A percentile compares a stretch with the other conserved stretches of the same genome.
Evolutionary conservation across 2,329 filamentous ascomycete species (phyloP).

Genomic region (Aspergillus fumigatiaffinis): DNA sequence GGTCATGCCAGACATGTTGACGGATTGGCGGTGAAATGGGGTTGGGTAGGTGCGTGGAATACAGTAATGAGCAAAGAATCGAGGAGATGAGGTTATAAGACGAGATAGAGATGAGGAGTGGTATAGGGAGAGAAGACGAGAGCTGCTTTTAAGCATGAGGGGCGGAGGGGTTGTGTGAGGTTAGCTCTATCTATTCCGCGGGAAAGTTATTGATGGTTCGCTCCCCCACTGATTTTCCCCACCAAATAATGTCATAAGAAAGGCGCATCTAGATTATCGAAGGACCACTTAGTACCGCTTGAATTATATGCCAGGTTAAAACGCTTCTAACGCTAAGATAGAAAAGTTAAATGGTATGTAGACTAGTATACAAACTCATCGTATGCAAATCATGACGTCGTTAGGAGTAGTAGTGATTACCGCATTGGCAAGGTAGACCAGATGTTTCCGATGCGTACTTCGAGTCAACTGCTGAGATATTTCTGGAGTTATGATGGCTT

Average conservation of each 20-base stretch:
- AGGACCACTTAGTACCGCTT: background rate
- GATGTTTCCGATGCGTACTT: background rate
- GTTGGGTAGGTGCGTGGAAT: conserved; percentile 5
- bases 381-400: background rate
- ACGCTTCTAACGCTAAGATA: background rate
- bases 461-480: background rate
- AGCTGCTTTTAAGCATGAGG: conserved; percentile 22
- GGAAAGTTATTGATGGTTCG: conserved; percentile 11
- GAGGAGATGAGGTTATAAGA: conserved; percentile 4
- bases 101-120: conserved; percentile 3
- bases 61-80: conserved; percentile 10
- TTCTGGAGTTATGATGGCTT: background rate
- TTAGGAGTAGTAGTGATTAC: background rate
- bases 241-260: background rate
- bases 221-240: background rate
- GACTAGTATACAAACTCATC: background rate
- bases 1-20: conserved; percentile 38
- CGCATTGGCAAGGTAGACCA: background rate
- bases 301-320: background rate
- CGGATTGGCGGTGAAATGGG: conserved; percentile 11
- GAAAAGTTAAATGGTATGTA: background rate
- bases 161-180: conserved; percentile 7
- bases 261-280: background rate
- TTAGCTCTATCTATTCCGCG: conserved; percentile 14
- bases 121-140: conserved; percentile 18